Conservation (phyloP, 73 alveolate species). For the Blepharisma stoltei region DNA sequence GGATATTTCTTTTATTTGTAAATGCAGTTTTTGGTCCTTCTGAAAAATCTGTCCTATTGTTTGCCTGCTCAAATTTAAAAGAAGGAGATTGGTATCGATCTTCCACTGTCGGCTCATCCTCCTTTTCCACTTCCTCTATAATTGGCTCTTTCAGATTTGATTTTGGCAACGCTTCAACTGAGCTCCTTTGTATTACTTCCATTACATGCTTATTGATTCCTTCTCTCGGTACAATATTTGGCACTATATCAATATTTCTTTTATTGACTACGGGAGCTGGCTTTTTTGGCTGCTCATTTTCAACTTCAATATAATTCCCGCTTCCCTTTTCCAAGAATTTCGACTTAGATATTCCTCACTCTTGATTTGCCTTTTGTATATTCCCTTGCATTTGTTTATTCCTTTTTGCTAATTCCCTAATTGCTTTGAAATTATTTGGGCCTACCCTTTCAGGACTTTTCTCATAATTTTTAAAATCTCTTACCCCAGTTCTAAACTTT, state of each 20-base stretch:
- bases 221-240: conserved; percentile 21
- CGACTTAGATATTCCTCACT: not conserved
- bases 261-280: not conserved
- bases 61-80: not conserved
- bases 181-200: conserved; percentile 10
- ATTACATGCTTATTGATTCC: conserved; percentile 13
- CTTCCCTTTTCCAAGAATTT: conserved; percentile 6
- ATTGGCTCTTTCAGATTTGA: too few relatives aligned
- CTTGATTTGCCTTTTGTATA: not conserved
- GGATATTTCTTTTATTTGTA: too few relatives aligned
- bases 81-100: not conserved
- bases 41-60: not conserved
- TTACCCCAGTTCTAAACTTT: not conserved
- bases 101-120: not conserved
- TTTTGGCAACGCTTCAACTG: not conserved
- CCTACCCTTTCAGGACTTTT: conserved; percentile 14
- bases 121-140: not conserved
- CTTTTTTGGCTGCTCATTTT: too few relatives aligned
- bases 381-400: not conserved
- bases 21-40: too few relatives aligned
- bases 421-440: conserved; percentile 26
- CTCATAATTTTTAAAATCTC: not conserved
- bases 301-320: not conserved
- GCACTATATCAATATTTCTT: not conserved
- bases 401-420: conserved; percentile 12